Evolutionary conservation across 352 stramenopile species (phyloP), one percentile per base, ranked within the genome.

Genomic region (Elongisporangium anandrum): DNA sequence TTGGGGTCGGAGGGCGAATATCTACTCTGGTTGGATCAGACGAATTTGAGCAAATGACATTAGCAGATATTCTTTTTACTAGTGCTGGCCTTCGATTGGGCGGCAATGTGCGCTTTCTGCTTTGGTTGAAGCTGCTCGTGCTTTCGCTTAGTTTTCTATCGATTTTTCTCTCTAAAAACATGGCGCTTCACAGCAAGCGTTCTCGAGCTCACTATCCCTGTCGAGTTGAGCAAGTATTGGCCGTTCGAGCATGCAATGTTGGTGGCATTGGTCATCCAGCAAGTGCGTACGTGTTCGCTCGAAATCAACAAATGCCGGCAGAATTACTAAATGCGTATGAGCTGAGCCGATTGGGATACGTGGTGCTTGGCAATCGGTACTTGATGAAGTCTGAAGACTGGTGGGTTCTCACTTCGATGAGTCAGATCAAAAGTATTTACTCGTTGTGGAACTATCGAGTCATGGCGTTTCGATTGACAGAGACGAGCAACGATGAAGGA

Each of bases 51-150:
- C 3, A 29, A 7, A 29, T 29, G 24, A 29, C 24, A 29, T 29
- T 7, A 7, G 24, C 24, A 29, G 59, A 77, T 26, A 62, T 73
- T 9, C 68, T 80, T n/a, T 62, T 39, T 2, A 50, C 60, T 0
- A 54, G 64, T 26, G 16, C 66, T 15, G 60, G 68, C 4, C 53
- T 73, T n/a, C 65, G 68, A 0, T 62, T 77, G 56, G 69, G 73
- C 48, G 72, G 72, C 3, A 74, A 68, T 10, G 52, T 80, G 0
- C 8, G 41, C 0, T 12, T 58, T 1, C 50, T 80, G 12, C 63
- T 73, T 19, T 50, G 56, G 16, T 21, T 53, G 5, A 29, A 29
- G 24, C 3, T 29, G 24, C 24, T 29, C 24, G 7, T 29, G 24
- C 24, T 29, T 29, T 29, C 24, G 7, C 24, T 29, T 7, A 29